Evolutionary conservation across 495 filamentous ascomycete species (phyloP).

Genomic region (Penicillium paradoxum): DNA sequence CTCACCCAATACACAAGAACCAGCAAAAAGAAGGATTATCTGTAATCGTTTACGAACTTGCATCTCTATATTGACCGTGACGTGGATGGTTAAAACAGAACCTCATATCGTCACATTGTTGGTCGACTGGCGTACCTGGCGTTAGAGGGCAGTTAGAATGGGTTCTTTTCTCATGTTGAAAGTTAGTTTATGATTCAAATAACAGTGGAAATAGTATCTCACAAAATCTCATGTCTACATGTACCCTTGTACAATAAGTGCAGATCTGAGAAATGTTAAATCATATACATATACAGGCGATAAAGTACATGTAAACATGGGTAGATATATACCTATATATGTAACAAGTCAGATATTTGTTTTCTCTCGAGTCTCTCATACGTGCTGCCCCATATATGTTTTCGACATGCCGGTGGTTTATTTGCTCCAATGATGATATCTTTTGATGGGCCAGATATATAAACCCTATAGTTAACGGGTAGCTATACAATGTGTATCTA

Average conservation of each 20-base stretch:
- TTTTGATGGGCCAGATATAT: no score
- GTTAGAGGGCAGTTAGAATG: conserved; percentile 18
- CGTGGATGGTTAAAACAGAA: conserved; percentile 15
- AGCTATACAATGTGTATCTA: no score
- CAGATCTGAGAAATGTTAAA: no score
- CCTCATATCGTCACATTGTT: background rate
- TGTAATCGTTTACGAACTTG: conserved; percentile 45
- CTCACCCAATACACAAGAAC: conserved; percentile 93
- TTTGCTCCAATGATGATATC: no score
- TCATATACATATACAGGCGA: no score
- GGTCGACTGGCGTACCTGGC: conserved; percentile 20
- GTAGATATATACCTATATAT: no score
- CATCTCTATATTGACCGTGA: conserved; percentile 18
- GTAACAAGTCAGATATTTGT: no score
- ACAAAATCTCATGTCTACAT: background rate
- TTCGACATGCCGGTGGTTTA: no score
- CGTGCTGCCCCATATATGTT: no score
- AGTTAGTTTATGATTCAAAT: background rate
- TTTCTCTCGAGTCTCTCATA: no score
- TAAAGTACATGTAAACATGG: no score
- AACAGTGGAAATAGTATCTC: background rate
- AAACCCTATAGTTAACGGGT: no score
- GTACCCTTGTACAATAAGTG: background rate
- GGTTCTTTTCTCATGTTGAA: conserved; percentile 5
- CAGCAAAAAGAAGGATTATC: conserved; percentile 85